Percentiles rank a stretch among this genome's conserved stretches.
Evolutionary conservation across 1,139 yeast genomes (phyloP).

Genomic region (Lodderomyces theae): DNA sequence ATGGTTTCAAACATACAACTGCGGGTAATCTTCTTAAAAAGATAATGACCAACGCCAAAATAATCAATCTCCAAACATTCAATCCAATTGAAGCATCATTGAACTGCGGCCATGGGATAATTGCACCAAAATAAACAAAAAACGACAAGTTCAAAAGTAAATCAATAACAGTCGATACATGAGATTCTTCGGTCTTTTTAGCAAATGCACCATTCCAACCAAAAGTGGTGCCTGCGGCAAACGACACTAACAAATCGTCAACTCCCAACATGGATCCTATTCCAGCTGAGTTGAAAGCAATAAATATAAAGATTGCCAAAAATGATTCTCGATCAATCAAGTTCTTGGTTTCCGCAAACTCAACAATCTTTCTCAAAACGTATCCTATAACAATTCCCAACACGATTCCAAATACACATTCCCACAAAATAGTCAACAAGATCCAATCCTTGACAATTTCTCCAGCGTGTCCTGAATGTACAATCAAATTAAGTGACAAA

Average conservation of each 20-base stretch:
- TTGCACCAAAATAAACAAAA: constrained; percentile 91
- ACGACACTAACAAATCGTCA: constrained; percentile 88
- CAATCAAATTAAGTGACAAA: constrained; percentile 65
- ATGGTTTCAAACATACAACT: constrained; percentile 68
- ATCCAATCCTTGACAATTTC: constrained; percentile 85
- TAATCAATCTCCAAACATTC: constrained; percentile 78
- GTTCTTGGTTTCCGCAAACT: constrained; percentile 70
- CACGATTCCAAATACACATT: constrained; percentile 80
- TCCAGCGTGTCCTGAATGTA: constrained; percentile 62
- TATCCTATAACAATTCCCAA: constrained; percentile 81
- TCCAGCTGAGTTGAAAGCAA: constrained; percentile 89
- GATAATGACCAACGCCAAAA: constrained; percentile 80
- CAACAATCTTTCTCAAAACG: constrained; percentile 67
- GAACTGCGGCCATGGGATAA: constrained; percentile 88
- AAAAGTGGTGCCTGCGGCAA: constrained; percentile 95
- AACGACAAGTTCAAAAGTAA: constrained; percentile 78
- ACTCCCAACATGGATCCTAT: constrained; percentile 89
- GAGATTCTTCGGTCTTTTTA: constrained; percentile 81
- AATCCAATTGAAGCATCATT: constrained; percentile 66
- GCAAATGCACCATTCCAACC: constrained; percentile 98
- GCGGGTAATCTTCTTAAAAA: constrained; percentile 87
- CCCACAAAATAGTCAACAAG: constrained; percentile 75
- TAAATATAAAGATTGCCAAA: constrained; percentile 81
- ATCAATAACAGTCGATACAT: constrained; percentile 91
- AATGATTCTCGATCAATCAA: constrained; percentile 92